Evolutionary conservation across 73 alveolate genomes (phyloP), one percentile per base, ranked within the genome.

Genomic region (Paramecium pentaurelia): DNA sequence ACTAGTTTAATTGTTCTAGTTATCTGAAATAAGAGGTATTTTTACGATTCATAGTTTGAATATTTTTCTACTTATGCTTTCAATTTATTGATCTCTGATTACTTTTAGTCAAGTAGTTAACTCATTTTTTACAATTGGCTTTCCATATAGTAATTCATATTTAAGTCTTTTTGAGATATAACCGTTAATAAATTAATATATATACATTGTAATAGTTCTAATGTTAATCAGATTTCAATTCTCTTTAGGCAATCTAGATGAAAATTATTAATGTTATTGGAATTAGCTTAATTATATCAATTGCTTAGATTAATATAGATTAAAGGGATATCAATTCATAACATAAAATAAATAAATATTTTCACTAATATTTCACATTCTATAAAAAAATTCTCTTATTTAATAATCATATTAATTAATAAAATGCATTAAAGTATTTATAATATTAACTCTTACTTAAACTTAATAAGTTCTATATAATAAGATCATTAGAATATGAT

Each of bases 121-220:
- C 84, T 64, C 84, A 64, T 28, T 64, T 64, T 64, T 64, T 64
- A 34, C 47, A 64, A 14, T 64, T 64, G 11, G 51, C 27, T 64
- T 64, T 64, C 84, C 9, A 64, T 28, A 34, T 64, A 64, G 47
- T 64, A 34, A 28, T 64, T 64, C 84, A 64, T 54, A 0, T 54
- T 54, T 18, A 18, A 54, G 70, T 64, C 84, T 27, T 14, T 32
- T 34, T 64, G 28, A 12, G 42, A 2, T 64, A 32, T 27, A 64
- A 64, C 51, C 84, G 84, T 64, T 64, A 64, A 64, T 64, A 64
- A 64, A 64, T 64, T 64, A 64, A 64, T 64, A 64, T 28, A 54
- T 54, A 16, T 34, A 18, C 70, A 4, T 54, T 54, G 70, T 54
- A 54, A n/a, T n/a, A 54, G 60, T 49, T 49, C 60, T 49, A 16